Conservation (phyloP, 768 basidiomycete genomes). For the Strobilomyces echinocephalus region DNA sequence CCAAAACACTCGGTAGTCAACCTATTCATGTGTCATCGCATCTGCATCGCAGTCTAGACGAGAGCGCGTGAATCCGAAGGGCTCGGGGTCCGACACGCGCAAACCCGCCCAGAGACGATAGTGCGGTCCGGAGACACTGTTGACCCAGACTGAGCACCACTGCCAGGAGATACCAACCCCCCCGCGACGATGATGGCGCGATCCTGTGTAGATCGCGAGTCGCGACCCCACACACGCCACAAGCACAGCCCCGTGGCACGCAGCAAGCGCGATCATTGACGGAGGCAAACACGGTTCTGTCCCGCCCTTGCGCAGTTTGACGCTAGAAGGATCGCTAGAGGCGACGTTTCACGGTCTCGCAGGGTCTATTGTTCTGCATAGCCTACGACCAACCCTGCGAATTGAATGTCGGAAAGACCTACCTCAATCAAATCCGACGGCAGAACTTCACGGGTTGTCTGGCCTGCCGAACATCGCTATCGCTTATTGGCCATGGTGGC, state of each 20-base stretch:
- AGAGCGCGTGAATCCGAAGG: conserved; percentile 5
- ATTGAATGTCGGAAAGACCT: not conserved
- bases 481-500: not conserved
- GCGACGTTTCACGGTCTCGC: not conserved
- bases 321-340: not conserved
- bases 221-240: not conserved
- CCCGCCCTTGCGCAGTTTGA: not conserved
- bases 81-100: not conserved
- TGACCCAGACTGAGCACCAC: not conserved
- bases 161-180: not conserved
- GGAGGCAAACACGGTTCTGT: not conserved
- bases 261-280: not conserved
- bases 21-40: not conserved
- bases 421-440: not conserved
- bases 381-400: not conserved
- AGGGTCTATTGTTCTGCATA: not conserved
- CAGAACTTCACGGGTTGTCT: not conserved
- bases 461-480: not conserved
- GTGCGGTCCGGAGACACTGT: not conserved
- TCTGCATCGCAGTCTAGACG: conserved; percentile 14
- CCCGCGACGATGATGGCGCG: not conserved
- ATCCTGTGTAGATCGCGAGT: not conserved
- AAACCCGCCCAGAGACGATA: not conserved
- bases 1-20: not conserved
- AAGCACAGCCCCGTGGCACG: not conserved